Conservation (phyloP, 169 alveolate species). For the Theileria annulata region DNA sequence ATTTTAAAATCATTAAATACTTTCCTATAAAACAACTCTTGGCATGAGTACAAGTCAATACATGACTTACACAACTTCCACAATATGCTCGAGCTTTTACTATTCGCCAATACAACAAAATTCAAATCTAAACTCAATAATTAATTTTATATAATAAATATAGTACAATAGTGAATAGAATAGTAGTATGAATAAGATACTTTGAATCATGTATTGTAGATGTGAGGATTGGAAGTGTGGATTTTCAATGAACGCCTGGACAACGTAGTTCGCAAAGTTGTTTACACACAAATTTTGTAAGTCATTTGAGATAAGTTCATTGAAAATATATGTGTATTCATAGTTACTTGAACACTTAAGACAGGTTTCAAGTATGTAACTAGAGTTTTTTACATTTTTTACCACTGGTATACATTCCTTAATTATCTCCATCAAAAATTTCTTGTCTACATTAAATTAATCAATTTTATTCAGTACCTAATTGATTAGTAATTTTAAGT, state of each 20-base stretch:
- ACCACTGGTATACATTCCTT: constrained; percentile 10
- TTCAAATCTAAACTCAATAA: constrained; percentile 3
- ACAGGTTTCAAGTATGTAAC: constrained; percentile 36
- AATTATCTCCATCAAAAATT: not conserved
- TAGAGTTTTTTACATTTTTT: constrained; percentile 20
- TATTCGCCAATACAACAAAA: constrained; percentile 9
- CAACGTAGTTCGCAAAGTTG: constrained; percentile 37
- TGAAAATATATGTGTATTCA: constrained; percentile 30
- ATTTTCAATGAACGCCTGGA: constrained; percentile 43
- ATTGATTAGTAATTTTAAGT: constrained; percentile 7
- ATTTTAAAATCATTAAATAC: constrained; percentile 16
- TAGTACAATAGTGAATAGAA: not conserved
- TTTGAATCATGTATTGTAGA: constrained; percentile 25
- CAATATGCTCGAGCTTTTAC: constrained; percentile 15
- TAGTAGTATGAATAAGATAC: constrained; percentile 4
- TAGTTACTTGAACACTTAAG: constrained; percentile 18
- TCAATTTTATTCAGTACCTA: not conserved
- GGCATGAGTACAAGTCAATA: constrained; percentile 43
- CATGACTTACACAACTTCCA: constrained; percentile 54
- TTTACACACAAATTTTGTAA: constrained; percentile 35
- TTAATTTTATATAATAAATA: not conserved
- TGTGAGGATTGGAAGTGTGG: constrained; percentile 40
- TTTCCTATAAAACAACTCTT: constrained; percentile 39
- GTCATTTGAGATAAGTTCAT: constrained; percentile 10
- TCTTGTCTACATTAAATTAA: not conserved